These are phyloP conservation scores for Acanthamoeba castellanii DNA, from an alignment of 208 protist genomes.

Conservation along the genomic window DNA sequence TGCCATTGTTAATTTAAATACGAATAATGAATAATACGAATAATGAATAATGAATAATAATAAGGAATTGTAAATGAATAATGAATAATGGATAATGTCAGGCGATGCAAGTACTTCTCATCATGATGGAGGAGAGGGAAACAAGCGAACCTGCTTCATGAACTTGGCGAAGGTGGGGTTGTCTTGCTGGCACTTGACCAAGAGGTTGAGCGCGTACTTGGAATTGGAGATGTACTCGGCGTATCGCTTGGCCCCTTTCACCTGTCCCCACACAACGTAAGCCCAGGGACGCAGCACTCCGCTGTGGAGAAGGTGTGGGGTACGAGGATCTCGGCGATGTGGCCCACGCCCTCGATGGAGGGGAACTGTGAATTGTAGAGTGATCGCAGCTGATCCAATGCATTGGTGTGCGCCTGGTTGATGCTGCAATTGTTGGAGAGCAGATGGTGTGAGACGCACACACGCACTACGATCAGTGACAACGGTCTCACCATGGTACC, in stretches of 20 bases:
- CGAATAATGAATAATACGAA: no score
- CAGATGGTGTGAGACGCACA: background rate
- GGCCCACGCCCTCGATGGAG: conserved; percentile 36
- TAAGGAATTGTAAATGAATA: no score
- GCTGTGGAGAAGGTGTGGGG: background rate
- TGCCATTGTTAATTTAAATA: background rate
- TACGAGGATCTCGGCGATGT: conserved; percentile 52
- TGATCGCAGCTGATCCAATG: conserved; percentile 7
- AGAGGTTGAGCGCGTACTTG: conserved; percentile 44
- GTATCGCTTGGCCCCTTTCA: conserved; percentile 55
- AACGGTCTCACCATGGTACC: no score
- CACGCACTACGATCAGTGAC: no score
- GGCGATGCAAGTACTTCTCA: background rate
- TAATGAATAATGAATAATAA: background rate
- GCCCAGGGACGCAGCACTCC: no score
- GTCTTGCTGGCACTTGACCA: conserved; percentile 33
- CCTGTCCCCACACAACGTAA: background rate
- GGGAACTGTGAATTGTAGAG: background rate
- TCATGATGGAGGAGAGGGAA: background rate
- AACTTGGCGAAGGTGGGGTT: conserved; percentile 31
- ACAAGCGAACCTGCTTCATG: conserved; percentile 18
- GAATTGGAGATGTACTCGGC: conserved; percentile 31
- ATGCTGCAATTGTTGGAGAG: background rate
- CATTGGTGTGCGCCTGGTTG: conserved; percentile 2
- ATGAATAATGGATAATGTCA: no score